Percentiles rank a stretch among this genome's conserved stretches.
These are phyloP conservation scores for Apiospora saccharicola DNA, from an alignment of 2,329 filamentous ascomycete species.

Conservation along the genomic window DNA sequence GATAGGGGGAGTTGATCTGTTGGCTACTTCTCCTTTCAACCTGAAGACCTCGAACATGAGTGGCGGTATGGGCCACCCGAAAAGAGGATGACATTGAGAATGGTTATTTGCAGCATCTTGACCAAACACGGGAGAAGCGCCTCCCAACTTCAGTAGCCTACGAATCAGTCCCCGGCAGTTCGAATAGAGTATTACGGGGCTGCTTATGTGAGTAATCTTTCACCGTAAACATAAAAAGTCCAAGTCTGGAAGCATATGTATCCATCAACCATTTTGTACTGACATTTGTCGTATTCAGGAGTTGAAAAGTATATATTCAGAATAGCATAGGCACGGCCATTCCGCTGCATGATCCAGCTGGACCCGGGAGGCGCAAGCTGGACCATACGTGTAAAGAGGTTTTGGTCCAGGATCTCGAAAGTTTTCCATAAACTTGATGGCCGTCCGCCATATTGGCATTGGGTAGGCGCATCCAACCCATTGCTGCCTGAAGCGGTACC, in stretches of 20 bases:
- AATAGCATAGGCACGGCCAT: not conserved
- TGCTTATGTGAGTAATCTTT: too few relatives aligned
- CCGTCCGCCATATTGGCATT: not conserved
- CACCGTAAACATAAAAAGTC: too few relatives aligned
- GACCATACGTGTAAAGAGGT: not conserved
- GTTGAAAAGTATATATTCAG: slow-evolving; percentile 16
- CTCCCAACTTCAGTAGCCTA: not conserved
- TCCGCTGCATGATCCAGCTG: not conserved
- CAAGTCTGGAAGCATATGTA: not conserved
- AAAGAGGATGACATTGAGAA: too few relatives aligned
- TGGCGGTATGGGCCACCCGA: too few relatives aligned
- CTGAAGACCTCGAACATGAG: too few relatives aligned
- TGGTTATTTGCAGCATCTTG: not conserved
- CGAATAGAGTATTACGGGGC: too few relatives aligned
- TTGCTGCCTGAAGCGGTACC: not conserved
- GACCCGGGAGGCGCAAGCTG: not conserved
- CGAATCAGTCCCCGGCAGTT: too few relatives aligned
- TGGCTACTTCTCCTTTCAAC: not conserved
- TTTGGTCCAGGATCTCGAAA: not conserved
- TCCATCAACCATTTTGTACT: not conserved
- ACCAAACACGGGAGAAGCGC: not conserved
- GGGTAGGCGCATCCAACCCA: not conserved
- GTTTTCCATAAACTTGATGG: not conserved
- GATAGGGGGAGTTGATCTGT: not conserved
- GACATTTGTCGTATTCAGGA: not conserved